Evolutionary conservation across 176 grass and related monocot genomes (phyloP).

Genomic region (Otatea glauca): DNA sequence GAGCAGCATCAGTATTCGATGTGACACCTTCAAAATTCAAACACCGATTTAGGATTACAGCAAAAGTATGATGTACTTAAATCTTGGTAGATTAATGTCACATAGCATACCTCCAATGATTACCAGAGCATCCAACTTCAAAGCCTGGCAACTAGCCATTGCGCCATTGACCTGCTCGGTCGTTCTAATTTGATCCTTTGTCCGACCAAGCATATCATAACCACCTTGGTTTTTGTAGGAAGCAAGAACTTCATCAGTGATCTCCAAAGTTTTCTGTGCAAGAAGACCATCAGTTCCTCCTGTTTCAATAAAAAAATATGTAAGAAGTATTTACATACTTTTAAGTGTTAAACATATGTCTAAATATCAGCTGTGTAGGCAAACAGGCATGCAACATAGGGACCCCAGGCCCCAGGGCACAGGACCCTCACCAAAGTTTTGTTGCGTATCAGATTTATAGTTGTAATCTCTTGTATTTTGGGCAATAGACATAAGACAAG

Average conservation of each 20-base stretch:
- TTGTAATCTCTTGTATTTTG: background rate
- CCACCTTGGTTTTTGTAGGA: slow-evolving; percentile 99
- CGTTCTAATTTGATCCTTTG: slow-evolving; percentile 98
- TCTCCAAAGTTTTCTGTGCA: slow-evolving; percentile 91
- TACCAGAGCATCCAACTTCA: slow-evolving; percentile 91
- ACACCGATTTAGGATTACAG: background rate
- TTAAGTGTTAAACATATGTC: slow-evolving; percentile 11
- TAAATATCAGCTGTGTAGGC: background rate
- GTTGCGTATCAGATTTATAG: background rate
- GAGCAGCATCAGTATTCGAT: slow-evolving; percentile 94
- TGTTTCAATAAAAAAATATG: slow-evolving; percentile 49
- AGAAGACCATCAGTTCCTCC: slow-evolving; percentile 93
- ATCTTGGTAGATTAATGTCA: slow-evolving; percentile 20
- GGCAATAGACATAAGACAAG: background rate
- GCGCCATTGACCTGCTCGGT: slow-evolving; percentile 94
- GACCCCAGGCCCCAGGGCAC: background rate
- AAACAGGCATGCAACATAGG: background rate
- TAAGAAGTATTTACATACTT: slow-evolving; percentile 1
- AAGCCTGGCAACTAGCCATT: slow-evolving; percentile 73
- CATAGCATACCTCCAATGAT: slow-evolving; percentile 86
- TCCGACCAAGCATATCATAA: slow-evolving; percentile 98
- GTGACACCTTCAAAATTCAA: slow-evolving; percentile 79
- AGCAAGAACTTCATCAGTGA: slow-evolving; percentile 89
- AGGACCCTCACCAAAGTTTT: background rate
- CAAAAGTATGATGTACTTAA: slow-evolving; percentile 14